A percentile compares a stretch with the other conserved stretches of the same genome.
Evolutionary conservation across 345 rosid species (phyloP).

Genomic region (Syzygium aromaticum): DNA sequence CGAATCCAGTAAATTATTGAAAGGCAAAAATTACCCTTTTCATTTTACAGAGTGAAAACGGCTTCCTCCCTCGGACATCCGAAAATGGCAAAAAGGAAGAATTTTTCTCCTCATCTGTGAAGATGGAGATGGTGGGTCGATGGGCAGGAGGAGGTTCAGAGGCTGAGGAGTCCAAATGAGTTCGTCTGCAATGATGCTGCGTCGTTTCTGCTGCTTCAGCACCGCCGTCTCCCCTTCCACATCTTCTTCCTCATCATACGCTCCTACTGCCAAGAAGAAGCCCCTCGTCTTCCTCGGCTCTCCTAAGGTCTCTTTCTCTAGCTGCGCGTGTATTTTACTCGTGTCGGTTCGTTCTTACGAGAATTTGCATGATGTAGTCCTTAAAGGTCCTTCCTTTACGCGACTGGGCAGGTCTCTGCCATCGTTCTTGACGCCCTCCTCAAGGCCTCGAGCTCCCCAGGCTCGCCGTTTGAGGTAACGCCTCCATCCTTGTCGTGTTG

Average conservation of each 20-base stretch:
- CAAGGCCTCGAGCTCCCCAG: slow-evolving; percentile 54
- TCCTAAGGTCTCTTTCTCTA: slow-evolving; percentile 46
- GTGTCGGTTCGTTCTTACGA: not conserved
- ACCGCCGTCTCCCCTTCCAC: not conserved
- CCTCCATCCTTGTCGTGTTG: not conserved
- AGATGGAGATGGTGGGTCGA: not conserved
- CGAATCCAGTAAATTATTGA: not conserved
- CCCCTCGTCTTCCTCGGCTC: slow-evolving; percentile 86
- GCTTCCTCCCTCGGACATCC: not conserved
- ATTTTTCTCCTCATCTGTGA: not conserved
- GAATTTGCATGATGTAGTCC: not conserved
- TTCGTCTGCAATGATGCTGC: slow-evolving; percentile 19
- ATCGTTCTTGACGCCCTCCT: slow-evolving; percentile 76
- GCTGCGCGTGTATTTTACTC: not conserved
- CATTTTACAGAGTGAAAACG: not conserved
- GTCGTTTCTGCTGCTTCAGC: slow-evolving; percentile 63
- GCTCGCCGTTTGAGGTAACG: slow-evolving; percentile 64
- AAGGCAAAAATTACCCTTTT: not conserved
- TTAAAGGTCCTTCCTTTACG: not conserved
- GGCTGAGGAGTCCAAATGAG: not conserved
- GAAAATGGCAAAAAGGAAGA: not conserved
- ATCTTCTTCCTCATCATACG: not conserved
- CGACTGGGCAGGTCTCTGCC: slow-evolving; percentile 48
- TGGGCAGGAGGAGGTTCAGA: not conserved
- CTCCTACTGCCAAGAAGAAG: slow-evolving; percentile 47